Percentiles rank a stretch among this genome's conserved stretches.
These are phyloP conservation scores for Misopates orontium DNA, from an alignment of 257 asterid genomes.

Conservation along the genomic window DNA sequence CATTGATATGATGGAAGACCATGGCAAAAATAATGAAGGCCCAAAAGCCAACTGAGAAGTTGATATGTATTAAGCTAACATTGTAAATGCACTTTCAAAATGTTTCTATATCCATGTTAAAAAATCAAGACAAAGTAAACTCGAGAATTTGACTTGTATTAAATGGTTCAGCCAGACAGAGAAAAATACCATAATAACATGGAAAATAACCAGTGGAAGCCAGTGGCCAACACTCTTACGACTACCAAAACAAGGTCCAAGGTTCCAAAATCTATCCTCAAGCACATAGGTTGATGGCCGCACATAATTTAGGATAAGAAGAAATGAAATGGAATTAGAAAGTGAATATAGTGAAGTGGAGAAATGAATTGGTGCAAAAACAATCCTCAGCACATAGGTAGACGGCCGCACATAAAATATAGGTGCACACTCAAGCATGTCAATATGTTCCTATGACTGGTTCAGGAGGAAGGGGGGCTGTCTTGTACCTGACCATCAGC, in stretches of 20 bases:
- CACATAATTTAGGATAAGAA: no score
- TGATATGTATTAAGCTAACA: constrained; percentile 17
- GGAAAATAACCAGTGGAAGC: neutral
- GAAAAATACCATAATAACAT: neutral
- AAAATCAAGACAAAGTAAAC: no score
- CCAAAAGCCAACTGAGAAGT: neutral
- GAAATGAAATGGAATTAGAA: no score
- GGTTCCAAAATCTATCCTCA: no score
- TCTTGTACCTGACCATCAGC: constrained; percentile 90
- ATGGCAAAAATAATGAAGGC: constrained; percentile 15
- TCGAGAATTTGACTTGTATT: neutral
- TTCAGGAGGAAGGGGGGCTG: constrained; percentile 8
- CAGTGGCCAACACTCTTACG: neutral
- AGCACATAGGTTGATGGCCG: no score
- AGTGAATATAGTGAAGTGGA: constrained; percentile 4
- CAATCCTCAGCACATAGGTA: constrained; percentile 17
- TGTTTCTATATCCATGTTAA: constrained; percentile 3
- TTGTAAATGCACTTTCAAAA: neutral
- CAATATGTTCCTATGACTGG: neutral
- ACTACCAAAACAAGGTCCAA: no score
- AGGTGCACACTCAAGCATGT: constrained; percentile 21
- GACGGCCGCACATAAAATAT: neutral
- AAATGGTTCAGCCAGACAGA: no score
- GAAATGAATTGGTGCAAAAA: constrained; percentile 11
- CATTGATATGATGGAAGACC: constrained; percentile 15